Evolutionary conservation across 352 stramenopile genomes (phyloP), one percentile per base, ranked within the genome.

Genomic region (Globisporangium perplexum): DNA sequence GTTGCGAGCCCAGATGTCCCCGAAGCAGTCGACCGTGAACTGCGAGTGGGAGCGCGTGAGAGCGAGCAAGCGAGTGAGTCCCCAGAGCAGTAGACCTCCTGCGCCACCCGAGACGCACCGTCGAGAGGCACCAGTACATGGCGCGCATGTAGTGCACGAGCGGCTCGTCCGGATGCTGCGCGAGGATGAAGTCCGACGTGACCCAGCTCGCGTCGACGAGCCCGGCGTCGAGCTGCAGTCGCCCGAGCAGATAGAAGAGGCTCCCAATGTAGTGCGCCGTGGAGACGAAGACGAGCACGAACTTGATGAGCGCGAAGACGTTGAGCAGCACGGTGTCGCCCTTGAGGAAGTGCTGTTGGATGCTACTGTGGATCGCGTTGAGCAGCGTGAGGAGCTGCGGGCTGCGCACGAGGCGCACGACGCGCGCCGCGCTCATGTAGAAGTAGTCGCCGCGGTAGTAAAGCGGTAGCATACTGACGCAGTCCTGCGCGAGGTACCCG

Each of bases 21-120:
- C 79, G 43, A 90, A 90, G 50, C 79, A 90, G 42, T 85, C 79
- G 23, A 88, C 79, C 11, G 79, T 90, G 47, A 90, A 90, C 79
- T 87, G 24, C 4, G 11, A 11, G 23, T 0, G 17, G 11, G 23
- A 22, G 43, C 4, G 11, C 12, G 24, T 35, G n/a, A 10, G 43
- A 20, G 43, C 23, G 6, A 3, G 31, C 11, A 11, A 36, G 39
- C 11, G 18, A 39, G 44, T 14, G n/a, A n/a, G n/a, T n/a, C n/a
- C n/a, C n/a, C n/a, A n/a, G n/a, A 20, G 14, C 4, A 23, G 22
- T 14, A 48, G 6, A 43, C 23, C n/a, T n/a, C n/a, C n/a, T n/a
- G n/a, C n/a, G n/a, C n/a, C n/a, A n/a, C n/a, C n/a, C n/a, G n/a
- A n/a, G n/a, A 41, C 20, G 4, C 69, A 89, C 78, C 48, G 79